These are phyloP conservation scores for Rhizophagus clarus DNA, from an alignment of 192 early-diverging fungal genomes.

Conservation along the genomic window DNA sequence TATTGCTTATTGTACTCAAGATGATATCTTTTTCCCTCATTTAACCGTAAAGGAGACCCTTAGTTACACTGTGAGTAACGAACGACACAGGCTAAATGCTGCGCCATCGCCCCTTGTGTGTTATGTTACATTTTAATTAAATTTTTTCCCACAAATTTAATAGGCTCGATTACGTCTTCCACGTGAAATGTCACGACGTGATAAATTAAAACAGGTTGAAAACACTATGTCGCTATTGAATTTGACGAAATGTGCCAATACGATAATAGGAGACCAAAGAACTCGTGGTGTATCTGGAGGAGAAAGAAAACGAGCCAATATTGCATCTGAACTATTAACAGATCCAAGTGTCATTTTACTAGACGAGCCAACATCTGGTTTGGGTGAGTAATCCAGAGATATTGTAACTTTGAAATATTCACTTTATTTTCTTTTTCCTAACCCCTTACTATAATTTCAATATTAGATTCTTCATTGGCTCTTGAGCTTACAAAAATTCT, in stretches of 20 bases:
- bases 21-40: constrained; percentile 53
- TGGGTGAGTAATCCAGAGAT: constrained; percentile 29
- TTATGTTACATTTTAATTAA: constrained; percentile 18
- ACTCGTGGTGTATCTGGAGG: constrained; percentile 75
- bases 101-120: constrained; percentile 35
- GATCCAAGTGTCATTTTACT: constrained; percentile 68
- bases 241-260: constrained; percentile 66
- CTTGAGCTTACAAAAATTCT: constrained; percentile 12
- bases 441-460: neutral
- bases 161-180: constrained; percentile 47
- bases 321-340: constrained; percentile 73
- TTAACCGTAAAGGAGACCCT: constrained; percentile 81
- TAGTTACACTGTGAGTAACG: constrained; percentile 48
- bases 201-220: constrained; percentile 51
- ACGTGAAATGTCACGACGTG: constrained; percentile 40
- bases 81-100: too few relatives aligned
- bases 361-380: constrained; percentile 75
- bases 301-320: constrained; percentile 72
- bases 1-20: constrained; percentile 61
- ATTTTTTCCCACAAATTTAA: neutral
- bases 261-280: constrained; percentile 63
- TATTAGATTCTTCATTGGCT: constrained; percentile 20
- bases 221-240: constrained; percentile 62
- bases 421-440: constrained; percentile 14
- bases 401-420: constrained; percentile 52